phyloP scores from a whole-genome alignment of 805 yeast genomes.

The Cyberlindnera subsufficiens region DNA sequence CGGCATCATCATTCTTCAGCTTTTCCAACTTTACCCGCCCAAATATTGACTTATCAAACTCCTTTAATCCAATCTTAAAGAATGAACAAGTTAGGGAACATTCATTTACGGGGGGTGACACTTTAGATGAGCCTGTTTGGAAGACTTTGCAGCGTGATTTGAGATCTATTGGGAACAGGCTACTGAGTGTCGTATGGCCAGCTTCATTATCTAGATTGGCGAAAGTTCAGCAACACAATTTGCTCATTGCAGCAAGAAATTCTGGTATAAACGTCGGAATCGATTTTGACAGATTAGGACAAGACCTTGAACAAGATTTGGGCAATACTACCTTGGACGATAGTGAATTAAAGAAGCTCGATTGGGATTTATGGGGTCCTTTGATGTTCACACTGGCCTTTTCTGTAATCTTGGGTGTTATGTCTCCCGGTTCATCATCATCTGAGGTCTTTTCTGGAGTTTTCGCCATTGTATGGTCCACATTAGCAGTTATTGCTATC shows the following conservation, averaged over 20 bases:
- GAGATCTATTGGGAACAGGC: constrained; percentile 35
- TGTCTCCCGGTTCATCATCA: constrained; percentile 25
- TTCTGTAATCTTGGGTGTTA: constrained; percentile 38
- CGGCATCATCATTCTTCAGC: constrained; percentile 20
- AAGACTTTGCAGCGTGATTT: constrained; percentile 46
- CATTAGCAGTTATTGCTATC: constrained; percentile 53
- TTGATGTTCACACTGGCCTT: constrained; percentile 52
- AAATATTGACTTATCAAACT: constrained; percentile 25
- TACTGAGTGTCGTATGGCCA: constrained; percentile 40
- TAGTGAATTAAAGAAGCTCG: constrained; percentile 27
- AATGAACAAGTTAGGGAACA: constrained; percentile 24
- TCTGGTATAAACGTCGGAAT: constrained; percentile 26
- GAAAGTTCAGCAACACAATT: constrained; percentile 25
- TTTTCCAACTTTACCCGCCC: constrained; percentile 24
- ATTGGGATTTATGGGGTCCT: constrained; percentile 73
- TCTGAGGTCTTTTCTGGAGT: constrained; percentile 60
- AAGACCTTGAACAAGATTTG: constrained; percentile 23
- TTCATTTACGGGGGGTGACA: constrained; percentile 55
- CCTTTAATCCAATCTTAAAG: constrained; percentile 26
- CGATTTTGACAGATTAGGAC: constrained; percentile 24
- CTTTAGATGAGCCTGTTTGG: constrained; percentile 64
- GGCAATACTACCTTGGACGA: constrained; percentile 20
- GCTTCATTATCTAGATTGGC: constrained; percentile 25
- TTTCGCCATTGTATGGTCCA: constrained; percentile 58
- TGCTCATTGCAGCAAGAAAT: constrained; percentile 23